Conservation (phyloP, 1,284 basidiomycete species). For the Heliocybe sulcata region DNA sequence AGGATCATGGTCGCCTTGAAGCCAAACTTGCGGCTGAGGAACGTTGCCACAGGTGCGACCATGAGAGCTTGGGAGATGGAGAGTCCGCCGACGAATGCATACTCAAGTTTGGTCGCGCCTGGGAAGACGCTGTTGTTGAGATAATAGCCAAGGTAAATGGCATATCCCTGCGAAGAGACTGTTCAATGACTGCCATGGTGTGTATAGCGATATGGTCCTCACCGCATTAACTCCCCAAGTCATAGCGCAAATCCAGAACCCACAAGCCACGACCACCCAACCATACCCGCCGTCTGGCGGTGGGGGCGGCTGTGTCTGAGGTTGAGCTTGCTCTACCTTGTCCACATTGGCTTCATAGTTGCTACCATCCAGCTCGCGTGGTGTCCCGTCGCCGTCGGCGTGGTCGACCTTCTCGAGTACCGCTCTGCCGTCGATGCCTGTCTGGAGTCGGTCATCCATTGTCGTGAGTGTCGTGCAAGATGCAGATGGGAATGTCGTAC, state of each 20-base stretch:
- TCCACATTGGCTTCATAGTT: background rate
- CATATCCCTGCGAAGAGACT: background rate
- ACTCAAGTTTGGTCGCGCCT: background rate
- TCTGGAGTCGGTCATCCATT: background rate
- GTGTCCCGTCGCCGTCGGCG: background rate
- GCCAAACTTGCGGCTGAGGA: background rate
- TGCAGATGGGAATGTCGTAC: background rate
- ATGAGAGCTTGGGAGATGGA: constrained; percentile 1
- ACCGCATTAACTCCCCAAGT: constrained; percentile 2
- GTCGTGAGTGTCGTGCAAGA: background rate
- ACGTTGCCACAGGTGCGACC: background rate
- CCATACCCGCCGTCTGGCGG: background rate
- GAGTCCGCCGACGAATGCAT: background rate
- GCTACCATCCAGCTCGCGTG: background rate
- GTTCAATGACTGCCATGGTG: background rate
- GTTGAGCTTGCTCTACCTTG: too few relatives aligned
- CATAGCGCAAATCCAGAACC: background rate
- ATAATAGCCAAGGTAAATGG: background rate
- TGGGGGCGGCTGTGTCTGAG: background rate
- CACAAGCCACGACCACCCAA: background rate
- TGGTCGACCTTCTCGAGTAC: background rate
- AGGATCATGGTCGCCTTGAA: background rate
- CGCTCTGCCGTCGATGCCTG: background rate
- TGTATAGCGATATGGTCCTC: background rate
- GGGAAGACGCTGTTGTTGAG: constrained; percentile 1